Base-by-base conservation (phyloP, 164 flowering plant species). In the Vitis labrusca region DNA sequence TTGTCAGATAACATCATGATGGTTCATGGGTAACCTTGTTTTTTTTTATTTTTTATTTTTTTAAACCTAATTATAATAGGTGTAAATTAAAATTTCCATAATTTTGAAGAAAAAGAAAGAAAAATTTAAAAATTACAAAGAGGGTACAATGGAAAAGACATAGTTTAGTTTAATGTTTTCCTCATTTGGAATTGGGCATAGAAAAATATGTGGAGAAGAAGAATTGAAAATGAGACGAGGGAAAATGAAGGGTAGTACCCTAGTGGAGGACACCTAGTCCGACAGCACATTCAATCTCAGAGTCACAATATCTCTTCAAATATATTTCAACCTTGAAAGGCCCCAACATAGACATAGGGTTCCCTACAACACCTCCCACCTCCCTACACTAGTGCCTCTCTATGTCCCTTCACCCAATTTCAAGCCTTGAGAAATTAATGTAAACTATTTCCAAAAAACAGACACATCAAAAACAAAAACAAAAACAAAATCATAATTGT, bases 361-460 rank as follows among this genome's bases (percentile, higher is more conserved):
- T 60, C 82, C 78, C 84, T 63, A 73, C 84, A 63, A n/a, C 64
- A 61, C 65, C 50, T 10, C 76, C 80, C 78, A 71, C 74, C 77
- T 50, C 74, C 76, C 76, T 65, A 69, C 79, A 66, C 53, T 14
- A 65, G 50, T 74, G 74, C 67, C 72, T 63, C 69, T 73, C 48
- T 67, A 16, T 75, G 77, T 68, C 72, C 71, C 63, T 57, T 63
- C 65, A 68, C 67, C 71, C 9, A 63, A 23, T 64, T 71, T 29
- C 16, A 63, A 11, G 15, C 32, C 3, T 37, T 13, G 49, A 58
- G 53, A 32, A 66, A 32, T 15, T 30, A 69, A 51, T 13, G 29
- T 50, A 3, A 54, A 32, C 15, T 13, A 57, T 7, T 23, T 57
- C 44, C 19, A 59, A 48, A 53, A 32, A 65, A 17, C 5, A 5